Percentiles rank a stretch among this genome's conserved stretches.
Conservation (phyloP, 2,329 filamentous ascomycete species). For the Lachnellula willkommii region DNA sequence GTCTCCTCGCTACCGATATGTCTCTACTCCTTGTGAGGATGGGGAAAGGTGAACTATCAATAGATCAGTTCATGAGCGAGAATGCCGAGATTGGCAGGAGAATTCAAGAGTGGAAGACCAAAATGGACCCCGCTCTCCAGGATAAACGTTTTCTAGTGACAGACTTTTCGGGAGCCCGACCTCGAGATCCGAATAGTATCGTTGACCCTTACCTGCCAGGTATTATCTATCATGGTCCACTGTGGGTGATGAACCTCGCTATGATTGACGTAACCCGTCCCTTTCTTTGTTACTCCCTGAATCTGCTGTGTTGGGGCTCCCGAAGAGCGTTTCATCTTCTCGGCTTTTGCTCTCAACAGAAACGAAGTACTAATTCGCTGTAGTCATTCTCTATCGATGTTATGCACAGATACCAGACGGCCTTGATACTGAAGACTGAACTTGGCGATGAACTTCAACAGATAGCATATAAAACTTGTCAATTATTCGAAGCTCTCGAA, state of each 20-base stretch:
- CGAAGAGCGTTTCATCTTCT: too few species aligned
- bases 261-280: conserved; percentile 49
- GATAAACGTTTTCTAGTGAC: conserved; percentile 58
- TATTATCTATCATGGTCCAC: conserved; percentile 61
- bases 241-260: conserved; percentile 71
- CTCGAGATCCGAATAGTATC: conserved; percentile 57
- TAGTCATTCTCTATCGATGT: conserved; percentile 67
- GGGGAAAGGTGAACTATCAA: conserved; percentile 56
- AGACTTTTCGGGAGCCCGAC: conserved; percentile 52
- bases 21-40: conserved; percentile 69
- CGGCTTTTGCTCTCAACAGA: too few species aligned
- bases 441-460: conserved; percentile 50
- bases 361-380: too few species aligned
- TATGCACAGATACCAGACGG: conserved; percentile 74
- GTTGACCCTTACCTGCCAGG: conserved; percentile 68
- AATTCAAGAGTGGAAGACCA: conserved; percentile 46
- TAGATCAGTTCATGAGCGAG: conserved; percentile 60
- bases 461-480: conserved; percentile 65
- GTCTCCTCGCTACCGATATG: conserved; percentile 74
- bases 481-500: conserved; percentile 73
- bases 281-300: too few species aligned
- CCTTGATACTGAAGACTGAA: conserved; percentile 45
- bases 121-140: conserved; percentile 56
- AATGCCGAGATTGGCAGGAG: conserved; percentile 48
- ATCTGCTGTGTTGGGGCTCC: too few species aligned